Percentiles rank a stretch among this genome's conserved stretches.
Evolutionary conservation across 2,329 filamentous ascomycete genomes (phyloP).

Genomic region (Daldinia sp.): DNA sequence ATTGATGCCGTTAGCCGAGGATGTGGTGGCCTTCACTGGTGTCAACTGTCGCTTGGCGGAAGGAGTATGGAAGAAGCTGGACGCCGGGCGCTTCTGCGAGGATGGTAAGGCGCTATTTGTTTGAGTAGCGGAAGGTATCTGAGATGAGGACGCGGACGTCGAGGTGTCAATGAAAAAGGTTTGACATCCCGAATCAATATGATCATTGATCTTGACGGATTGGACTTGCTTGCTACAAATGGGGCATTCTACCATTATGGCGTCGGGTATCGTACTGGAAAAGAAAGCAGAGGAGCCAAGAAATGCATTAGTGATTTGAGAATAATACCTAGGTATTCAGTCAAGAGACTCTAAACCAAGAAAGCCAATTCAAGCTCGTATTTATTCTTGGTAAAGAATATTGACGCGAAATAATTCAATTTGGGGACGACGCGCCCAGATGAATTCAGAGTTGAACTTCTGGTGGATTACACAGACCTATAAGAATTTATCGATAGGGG

Average conservation of each 20-base stretch:
- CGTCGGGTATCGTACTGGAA: background rate
- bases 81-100: conserved; percentile 63
- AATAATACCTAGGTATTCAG: background rate
- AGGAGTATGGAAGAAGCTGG: conserved; percentile 69
- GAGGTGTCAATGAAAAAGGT: conserved; percentile 66
- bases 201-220: conserved; percentile 80
- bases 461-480: conserved; percentile 10
- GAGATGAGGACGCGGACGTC: conserved; percentile 46
- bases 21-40: conserved; percentile 46
- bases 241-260: conserved; percentile 73
- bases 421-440: conserved; percentile 19
- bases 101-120: conserved; percentile 48
- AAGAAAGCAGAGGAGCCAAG: background rate
- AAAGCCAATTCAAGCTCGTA: background rate
- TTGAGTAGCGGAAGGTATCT: conserved; percentile 49
- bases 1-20: conserved; percentile 44
- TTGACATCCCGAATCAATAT: conserved; percentile 86
- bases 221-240: conserved; percentile 80
- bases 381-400: conserved; percentile 4
- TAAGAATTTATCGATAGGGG: conserved; percentile 9
- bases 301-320: conserved; percentile 1
- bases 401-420: conserved; percentile 18
- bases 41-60: conserved; percentile 62
- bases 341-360: background rate
- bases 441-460: background rate